A percentile compares a stretch with the other conserved stretches of the same genome.
These are phyloP conservation scores for Populus hybrid DNA, from an alignment of 441 rosid species.

Conservation along the genomic window DNA sequence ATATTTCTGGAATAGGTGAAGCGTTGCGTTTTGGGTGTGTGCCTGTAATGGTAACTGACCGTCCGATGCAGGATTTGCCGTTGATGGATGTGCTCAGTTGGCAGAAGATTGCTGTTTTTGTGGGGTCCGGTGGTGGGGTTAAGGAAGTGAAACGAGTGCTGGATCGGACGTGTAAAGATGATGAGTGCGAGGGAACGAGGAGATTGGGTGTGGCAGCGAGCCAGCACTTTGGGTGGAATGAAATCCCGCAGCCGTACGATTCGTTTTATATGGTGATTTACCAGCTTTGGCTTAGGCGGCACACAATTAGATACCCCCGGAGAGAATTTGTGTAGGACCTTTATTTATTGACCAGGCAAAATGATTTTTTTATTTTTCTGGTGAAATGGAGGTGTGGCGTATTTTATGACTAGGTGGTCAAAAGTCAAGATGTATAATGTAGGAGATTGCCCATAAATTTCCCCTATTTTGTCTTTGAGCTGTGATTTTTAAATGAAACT, in stretches of 20 bases:
- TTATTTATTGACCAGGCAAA: background rate
- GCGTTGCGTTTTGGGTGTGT: conserved; percentile 51
- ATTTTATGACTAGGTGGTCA: background rate
- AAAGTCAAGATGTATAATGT: background rate
- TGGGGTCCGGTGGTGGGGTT: conserved; percentile 30
- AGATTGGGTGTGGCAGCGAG: conserved; percentile 30
- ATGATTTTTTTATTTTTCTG: background rate
- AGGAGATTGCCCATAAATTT: background rate
- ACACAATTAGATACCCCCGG: conserved; percentile 42
- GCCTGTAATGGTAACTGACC: conserved; percentile 47
- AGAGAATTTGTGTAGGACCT: conserved; percentile 23
- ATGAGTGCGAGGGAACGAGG: conserved; percentile 38
- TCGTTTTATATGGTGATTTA: conserved; percentile 49
- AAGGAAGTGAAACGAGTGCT: conserved; percentile 31
- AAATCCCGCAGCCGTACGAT: conserved; percentile 43
- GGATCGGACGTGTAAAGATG: conserved; percentile 22
- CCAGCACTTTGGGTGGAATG: conserved; percentile 47
- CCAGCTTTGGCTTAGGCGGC: conserved; percentile 58
- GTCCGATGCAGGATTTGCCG: conserved; percentile 57
- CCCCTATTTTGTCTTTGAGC: background rate
- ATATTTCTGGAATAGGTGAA: conserved; percentile 33
- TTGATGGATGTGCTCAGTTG: conserved; percentile 50
- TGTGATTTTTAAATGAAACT: background rate
- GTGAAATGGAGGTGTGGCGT: background rate
- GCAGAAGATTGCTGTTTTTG: conserved; percentile 44